These are phyloP conservation scores for Lachnellula arida DNA, from an alignment of 2,329 filamentous ascomycete species.

Conservation along the genomic window DNA sequence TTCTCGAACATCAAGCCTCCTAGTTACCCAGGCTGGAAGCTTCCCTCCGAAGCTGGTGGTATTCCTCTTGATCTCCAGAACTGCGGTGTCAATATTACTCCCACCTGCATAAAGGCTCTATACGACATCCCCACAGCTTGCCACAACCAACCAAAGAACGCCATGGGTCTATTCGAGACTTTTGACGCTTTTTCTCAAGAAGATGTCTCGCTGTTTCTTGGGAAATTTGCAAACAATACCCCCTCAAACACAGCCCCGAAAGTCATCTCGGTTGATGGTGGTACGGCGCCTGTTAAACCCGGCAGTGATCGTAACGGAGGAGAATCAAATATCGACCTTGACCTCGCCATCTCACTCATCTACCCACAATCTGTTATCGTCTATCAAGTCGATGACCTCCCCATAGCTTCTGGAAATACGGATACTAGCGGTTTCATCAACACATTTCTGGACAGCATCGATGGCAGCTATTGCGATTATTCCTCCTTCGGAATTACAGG, in stretches of 20 bases:
- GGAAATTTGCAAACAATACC: neutral
- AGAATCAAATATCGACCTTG: constrained; percentile 42
- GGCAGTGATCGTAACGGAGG: neutral
- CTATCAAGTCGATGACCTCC: constrained; percentile 35
- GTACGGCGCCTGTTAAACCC: neutral
- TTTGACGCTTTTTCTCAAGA: neutral
- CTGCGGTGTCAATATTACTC: constrained; percentile 17
- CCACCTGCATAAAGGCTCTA: constrained; percentile 24
- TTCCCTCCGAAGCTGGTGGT: neutral
- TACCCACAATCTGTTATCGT: constrained; percentile 46
- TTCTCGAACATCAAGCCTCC: neutral
- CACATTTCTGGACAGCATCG: constrained; percentile 35
- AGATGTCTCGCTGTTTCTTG: neutral
- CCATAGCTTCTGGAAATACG: constrained; percentile 27
- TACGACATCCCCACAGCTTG: constrained; percentile 31
- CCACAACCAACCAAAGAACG: neutral
- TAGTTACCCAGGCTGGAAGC: neutral
- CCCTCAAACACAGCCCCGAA: neutral
- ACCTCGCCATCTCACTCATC: constrained; percentile 43
- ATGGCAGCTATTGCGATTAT: constrained; percentile 23
- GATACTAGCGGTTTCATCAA: constrained; percentile 15
- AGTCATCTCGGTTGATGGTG: neutral
- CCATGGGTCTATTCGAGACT: neutral
- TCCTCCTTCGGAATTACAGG: neutral
- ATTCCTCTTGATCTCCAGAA: constrained; percentile 9